Evolutionary conservation across 108 stramenopile species (phyloP).

Genomic region (Conticribra weissflogii): DNA sequence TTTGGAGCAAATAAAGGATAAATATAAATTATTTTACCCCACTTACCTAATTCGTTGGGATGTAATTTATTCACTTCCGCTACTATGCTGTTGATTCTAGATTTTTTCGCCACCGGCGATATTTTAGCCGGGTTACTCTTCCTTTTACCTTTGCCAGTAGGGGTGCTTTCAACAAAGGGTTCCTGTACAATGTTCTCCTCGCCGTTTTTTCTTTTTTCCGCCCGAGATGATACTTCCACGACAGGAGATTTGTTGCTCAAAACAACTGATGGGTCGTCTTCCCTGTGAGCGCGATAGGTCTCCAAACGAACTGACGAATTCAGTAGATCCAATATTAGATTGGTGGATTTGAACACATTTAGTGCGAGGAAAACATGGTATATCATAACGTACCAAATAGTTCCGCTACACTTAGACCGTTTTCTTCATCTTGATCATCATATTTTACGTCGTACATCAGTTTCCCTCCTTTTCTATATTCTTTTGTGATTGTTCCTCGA

Average conservation of each 20-base stretch:
- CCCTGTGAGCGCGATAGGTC: too few species aligned
- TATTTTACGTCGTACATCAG: slow-evolving; percentile 45
- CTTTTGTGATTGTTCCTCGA: slow-evolving; percentile 49
- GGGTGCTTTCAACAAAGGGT: too few species aligned
- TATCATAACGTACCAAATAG: slow-evolving; percentile 56
- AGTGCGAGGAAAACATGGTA: not conserved
- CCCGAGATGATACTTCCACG: not conserved
- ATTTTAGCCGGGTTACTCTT: not conserved
- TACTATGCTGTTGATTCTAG: slow-evolving; percentile 8
- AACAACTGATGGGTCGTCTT: too few species aligned
- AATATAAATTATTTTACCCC: not conserved
- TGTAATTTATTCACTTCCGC: slow-evolving; percentile 27
- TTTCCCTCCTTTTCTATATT: slow-evolving; percentile 23
- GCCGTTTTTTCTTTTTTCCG: not conserved
- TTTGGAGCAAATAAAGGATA: not conserved
- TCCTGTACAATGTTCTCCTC: too few species aligned
- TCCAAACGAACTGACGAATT: too few species aligned
- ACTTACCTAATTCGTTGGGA: slow-evolving; percentile 17
- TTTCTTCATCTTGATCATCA: slow-evolving; percentile 77
- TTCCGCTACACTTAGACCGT: slow-evolving; percentile 42
- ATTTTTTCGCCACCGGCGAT: slow-evolving; percentile 14
- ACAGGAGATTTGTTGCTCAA: too few species aligned
- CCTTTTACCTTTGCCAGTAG: not conserved
- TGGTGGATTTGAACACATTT: not conserved
- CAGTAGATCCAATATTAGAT: not conserved